These are phyloP conservation scores for Viola pubescens DNA, from an alignment of 441 rosid genomes.

Conservation along the genomic window DNA sequence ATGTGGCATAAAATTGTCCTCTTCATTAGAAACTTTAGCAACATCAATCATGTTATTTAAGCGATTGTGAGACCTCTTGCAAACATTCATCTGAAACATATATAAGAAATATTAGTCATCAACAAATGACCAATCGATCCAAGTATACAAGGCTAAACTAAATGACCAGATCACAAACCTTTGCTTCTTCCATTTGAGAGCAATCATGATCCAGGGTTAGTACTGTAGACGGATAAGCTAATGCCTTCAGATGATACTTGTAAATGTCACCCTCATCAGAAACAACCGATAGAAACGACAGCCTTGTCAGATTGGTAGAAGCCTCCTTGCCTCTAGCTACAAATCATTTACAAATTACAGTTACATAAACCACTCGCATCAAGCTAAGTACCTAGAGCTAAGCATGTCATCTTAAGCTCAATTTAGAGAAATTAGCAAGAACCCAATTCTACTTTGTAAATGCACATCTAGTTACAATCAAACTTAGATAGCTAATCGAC, in stretches of 20 bases:
- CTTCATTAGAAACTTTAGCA: conserved; percentile 4
- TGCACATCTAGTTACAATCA: no score
- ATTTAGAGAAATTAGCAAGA: no score
- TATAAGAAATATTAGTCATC: background rate
- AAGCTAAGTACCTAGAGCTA: no score
- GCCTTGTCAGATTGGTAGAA: conserved; percentile 30
- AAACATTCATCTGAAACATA: conserved; percentile 31
- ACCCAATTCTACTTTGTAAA: no score
- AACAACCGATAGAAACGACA: conserved; percentile 34
- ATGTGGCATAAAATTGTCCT: conserved; percentile 11
- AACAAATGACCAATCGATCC: background rate
- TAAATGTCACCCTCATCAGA: conserved; percentile 32
- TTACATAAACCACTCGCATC: no score
- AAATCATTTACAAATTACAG: background rate
- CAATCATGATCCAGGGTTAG: conserved; percentile 33
- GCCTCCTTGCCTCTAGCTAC: conserved; percentile 45
- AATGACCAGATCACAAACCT: conserved; percentile 29
- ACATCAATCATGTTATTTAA: conserved; percentile 13
- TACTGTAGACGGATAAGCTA: conserved; percentile 28
- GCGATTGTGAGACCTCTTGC: conserved; percentile 22
- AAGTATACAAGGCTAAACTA: background rate
- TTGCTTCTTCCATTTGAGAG: conserved; percentile 26
- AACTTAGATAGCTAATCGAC: no score
- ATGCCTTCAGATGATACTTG: conserved; percentile 30
- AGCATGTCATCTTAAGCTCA: no score